These are phyloP conservation scores for Jaltomata sinuosa DNA, from an alignment of 257 asterid species.

Conservation along the genomic window DNA sequence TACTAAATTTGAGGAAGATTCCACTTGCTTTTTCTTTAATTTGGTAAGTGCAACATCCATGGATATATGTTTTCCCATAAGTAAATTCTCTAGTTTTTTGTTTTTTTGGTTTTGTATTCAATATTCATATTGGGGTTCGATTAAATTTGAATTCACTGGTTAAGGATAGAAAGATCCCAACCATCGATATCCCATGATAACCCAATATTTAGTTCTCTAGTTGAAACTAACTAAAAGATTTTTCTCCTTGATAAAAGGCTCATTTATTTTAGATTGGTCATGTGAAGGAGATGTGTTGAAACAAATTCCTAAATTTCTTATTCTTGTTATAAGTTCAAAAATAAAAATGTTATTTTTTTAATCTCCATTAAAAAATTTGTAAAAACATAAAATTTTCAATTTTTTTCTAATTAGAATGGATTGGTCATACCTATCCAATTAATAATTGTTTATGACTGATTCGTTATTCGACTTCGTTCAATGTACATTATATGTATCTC, in stretches of 20 bases:
- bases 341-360: background rate
- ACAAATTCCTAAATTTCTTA: background rate
- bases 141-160: background rate
- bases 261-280: background rate
- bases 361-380: background rate
- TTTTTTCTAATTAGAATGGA: too few species aligned
- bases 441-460: too few species aligned
- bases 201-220: background rate
- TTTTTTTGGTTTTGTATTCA: too few species aligned
- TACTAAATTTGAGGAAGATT: background rate
- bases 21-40: background rate
- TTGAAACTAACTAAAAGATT: background rate
- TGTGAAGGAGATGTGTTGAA: background rate
- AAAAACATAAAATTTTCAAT: too few species aligned
- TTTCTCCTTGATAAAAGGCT: background rate
- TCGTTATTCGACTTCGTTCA: too few species aligned
- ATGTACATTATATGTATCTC: background rate
- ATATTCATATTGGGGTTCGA: background rate
- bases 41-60: background rate
- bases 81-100: background rate
- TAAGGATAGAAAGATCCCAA: background rate
- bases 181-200: background rate
- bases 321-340: background rate
- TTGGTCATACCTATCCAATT: too few species aligned
- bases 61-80: background rate